Conservation (phyloP, 2,329 filamentous ascomycete genomes). For the Lanzia echinophila region DNA sequence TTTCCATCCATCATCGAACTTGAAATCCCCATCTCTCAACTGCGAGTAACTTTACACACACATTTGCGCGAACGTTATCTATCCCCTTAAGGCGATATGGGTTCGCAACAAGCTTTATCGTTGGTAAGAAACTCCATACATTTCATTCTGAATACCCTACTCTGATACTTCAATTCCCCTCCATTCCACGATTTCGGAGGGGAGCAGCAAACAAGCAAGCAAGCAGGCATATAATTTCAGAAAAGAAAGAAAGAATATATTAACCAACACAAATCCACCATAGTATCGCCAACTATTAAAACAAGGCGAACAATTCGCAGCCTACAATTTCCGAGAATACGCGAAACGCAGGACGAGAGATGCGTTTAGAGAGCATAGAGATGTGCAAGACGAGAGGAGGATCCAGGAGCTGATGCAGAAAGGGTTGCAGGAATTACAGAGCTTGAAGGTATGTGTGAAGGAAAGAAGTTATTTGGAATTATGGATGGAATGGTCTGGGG, state of each 20-base stretch:
- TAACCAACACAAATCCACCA: too few species aligned
- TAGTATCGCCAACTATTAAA: constrained; percentile 91
- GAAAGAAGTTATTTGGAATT: neutral
- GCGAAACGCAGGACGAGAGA: constrained; percentile 85
- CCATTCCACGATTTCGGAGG: neutral
- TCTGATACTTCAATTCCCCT: neutral
- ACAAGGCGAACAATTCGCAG: constrained; percentile 77
- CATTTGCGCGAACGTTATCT: too few species aligned
- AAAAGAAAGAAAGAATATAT: too few species aligned
- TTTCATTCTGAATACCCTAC: neutral
- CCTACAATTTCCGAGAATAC: constrained; percentile 98
- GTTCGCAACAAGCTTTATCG: constrained; percentile 27
- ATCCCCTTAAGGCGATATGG: too few species aligned
- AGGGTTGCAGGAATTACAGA: constrained; percentile 77
- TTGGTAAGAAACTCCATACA: constrained; percentile 22
- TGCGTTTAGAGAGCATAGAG: constrained; percentile 76
- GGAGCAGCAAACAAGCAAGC: neutral
- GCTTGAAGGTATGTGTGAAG: constrained; percentile 67
- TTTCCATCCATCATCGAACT: too few species aligned
- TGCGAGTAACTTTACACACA: too few species aligned
- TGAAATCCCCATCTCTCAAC: too few species aligned
- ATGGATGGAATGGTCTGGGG: neutral
- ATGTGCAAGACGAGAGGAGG: constrained; percentile 64
- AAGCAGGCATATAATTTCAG: constrained; percentile 6
- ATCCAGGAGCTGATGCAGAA: constrained; percentile 87